Evolutionary conservation across 2,329 filamentous ascomycete species (phyloP).

Genomic region (Podosphaera fusca): DNA sequence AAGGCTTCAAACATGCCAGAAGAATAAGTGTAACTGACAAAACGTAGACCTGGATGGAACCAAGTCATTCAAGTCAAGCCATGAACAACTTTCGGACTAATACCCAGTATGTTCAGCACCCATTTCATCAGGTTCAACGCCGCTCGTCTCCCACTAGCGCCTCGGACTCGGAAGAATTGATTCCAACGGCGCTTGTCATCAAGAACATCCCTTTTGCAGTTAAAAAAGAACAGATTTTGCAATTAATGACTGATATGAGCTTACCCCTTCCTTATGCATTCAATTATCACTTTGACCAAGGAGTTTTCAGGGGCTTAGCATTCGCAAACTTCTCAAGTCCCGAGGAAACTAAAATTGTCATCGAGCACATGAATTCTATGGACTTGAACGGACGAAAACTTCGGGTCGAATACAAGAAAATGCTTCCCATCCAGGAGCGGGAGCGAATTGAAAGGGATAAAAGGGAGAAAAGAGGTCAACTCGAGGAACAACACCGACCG

Average conservation of each 20-base stretch:
- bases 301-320: conserved; percentile 82
- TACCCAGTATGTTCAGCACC: conserved; percentile 9
- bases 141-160: conserved; percentile 7
- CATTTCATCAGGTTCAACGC: conserved; percentile 7
- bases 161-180: conserved; percentile 47
- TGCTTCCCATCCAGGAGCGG: conserved; percentile 83
- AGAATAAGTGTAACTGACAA: not conserved
- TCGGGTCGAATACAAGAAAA: conserved; percentile 97
- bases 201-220: conserved; percentile 99
- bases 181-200: conserved; percentile 94
- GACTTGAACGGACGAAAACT: conserved; percentile 88
- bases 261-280: conserved; percentile 92
- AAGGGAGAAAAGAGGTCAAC: conserved; percentile 78
- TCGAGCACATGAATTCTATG: conserved; percentile 84
- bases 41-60: conserved; percentile 36
- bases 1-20: conserved; percentile 19
- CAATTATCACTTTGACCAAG: conserved; percentile 98
- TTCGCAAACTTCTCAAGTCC: conserved; percentile 97
- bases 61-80: conserved; percentile 20
- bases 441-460: conserved; percentile 95
- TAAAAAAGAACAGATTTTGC: conserved; percentile 83
- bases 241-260: conserved; percentile 82
- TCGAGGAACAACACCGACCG: conserved; percentile 86
- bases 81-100: conserved; percentile 16
- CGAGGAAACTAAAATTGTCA: conserved; percentile 80